Conservation (phyloP, 2,329 filamentous ascomycete species). For the Ceratocystiopsis brevicomis region DNA sequence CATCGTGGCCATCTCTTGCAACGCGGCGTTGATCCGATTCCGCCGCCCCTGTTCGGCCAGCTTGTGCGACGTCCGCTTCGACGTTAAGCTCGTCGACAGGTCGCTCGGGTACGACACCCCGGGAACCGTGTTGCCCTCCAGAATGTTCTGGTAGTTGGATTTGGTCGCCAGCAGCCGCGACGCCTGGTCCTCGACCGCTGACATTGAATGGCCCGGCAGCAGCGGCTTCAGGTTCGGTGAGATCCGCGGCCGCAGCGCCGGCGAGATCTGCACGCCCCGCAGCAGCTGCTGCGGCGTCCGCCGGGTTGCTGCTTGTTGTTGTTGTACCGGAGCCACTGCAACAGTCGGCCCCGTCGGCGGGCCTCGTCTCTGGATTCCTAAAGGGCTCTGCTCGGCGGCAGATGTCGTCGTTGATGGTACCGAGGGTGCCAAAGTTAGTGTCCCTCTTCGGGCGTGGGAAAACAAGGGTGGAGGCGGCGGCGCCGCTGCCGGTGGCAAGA, state of each 20-base stretch:
- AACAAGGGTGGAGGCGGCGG: too few relatives aligned
- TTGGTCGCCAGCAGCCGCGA: slow-evolving; percentile 76
- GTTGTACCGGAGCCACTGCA: too few relatives aligned
- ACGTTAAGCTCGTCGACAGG: slow-evolving; percentile 81
- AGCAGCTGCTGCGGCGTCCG: slow-evolving; percentile 34
- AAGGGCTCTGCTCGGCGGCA: too few relatives aligned
- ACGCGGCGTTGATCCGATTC: slow-evolving; percentile 84
- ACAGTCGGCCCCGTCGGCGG: too few relatives aligned
- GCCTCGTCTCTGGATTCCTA: too few relatives aligned
- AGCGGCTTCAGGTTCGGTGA: slow-evolving; percentile 89
- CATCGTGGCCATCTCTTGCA: slow-evolving; percentile 77
- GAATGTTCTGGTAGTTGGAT: slow-evolving; percentile 93
- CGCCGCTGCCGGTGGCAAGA: not conserved
- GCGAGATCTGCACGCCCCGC: slow-evolving; percentile 54
- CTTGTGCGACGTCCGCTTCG: slow-evolving; percentile 93
- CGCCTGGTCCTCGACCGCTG: slow-evolving; percentile 38
- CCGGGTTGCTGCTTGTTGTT: too few relatives aligned
- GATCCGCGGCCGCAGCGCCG: slow-evolving; percentile 71
- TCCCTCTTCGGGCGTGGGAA: too few relatives aligned
- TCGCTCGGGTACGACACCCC: slow-evolving; percentile 82
- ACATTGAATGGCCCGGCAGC: slow-evolving; percentile 35
- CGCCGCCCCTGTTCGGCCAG: slow-evolving; percentile 89
- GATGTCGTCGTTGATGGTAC: too few relatives aligned
- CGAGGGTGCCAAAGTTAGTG: too few relatives aligned
- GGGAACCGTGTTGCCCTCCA: slow-evolving; percentile 80